Evolutionary conservation across 1,139 yeast species (phyloP).

Genomic region (Meyerozyma carpophila): DNA sequence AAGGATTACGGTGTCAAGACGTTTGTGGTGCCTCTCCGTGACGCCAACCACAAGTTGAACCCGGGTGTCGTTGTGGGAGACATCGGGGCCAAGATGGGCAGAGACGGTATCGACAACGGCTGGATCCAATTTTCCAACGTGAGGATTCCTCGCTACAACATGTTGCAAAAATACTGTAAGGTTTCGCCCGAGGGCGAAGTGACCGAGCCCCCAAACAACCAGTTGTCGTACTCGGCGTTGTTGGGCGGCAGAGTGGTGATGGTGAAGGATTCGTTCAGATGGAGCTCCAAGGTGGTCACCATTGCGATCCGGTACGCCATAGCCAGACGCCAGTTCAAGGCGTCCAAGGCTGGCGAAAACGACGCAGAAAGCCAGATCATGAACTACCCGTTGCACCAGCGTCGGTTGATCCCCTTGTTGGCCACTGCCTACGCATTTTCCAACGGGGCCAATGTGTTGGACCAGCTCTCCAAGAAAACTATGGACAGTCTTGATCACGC

Average conservation of each 20-base stretch:
- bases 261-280: slow-evolving; percentile 81
- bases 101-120: slow-evolving; percentile 86
- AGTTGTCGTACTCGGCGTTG: slow-evolving; percentile 80
- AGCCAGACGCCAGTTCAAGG: slow-evolving; percentile 80
- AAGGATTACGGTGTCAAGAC: slow-evolving; percentile 89
- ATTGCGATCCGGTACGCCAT: slow-evolving; percentile 86
- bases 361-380: slow-evolving; percentile 58
- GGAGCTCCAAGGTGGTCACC: slow-evolving; percentile 73
- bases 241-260: slow-evolving; percentile 85
- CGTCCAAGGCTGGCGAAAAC: slow-evolving; percentile 21
- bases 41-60: slow-evolving; percentile 58
- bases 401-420: slow-evolving; percentile 74
- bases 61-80: slow-evolving; percentile 87
- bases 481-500: slow-evolving; percentile 53
- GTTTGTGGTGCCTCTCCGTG: slow-evolving; percentile 85
- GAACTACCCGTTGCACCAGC: slow-evolving; percentile 83
- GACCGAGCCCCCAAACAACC: slow-evolving; percentile 73
- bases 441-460: slow-evolving; percentile 65
- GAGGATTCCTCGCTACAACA: slow-evolving; percentile 73
- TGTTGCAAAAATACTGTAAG: slow-evolving; percentile 77
- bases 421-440: slow-evolving; percentile 77
- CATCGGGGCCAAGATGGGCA: slow-evolving; percentile 92
- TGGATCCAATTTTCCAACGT: slow-evolving; percentile 89
- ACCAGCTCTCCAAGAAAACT: slow-evolving; percentile 46
- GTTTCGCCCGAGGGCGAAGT: slow-evolving; percentile 70